Percentiles rank a stretch among this genome's conserved stretches.
Conservation (phyloP, 164 flowering plant genomes). For the Cinnamomum chago region DNA sequence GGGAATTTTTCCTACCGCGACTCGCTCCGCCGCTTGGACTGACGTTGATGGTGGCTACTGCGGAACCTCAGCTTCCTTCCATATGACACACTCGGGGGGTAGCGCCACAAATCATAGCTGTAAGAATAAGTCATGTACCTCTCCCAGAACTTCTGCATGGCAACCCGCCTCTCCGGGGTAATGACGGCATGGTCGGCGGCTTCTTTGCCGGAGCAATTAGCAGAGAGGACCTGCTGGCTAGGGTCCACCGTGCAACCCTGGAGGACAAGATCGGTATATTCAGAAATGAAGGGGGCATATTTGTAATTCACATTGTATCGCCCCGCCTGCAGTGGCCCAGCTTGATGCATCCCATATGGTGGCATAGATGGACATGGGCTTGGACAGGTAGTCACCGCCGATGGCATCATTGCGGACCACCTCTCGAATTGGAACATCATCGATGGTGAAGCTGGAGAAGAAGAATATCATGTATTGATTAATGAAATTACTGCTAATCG, state of each 20-base stretch:
- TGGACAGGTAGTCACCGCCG: constrained; percentile 82
- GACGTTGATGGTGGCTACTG: constrained; percentile 19
- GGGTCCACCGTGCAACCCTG: constrained; percentile 69
- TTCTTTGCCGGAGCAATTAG: constrained; percentile 20
- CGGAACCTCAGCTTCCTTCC: constrained; percentile 61
- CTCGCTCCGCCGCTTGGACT: constrained; percentile 21
- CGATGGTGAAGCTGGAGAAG: constrained; percentile 68
- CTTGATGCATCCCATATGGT: constrained; percentile 93
- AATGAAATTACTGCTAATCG: no score
- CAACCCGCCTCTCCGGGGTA: constrained; percentile 29
- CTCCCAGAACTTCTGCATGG: constrained; percentile 64
- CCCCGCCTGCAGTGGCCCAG: constrained; percentile 91
- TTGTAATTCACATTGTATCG: constrained; percentile 62
- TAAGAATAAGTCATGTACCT: constrained; percentile 78
- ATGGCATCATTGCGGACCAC: constrained; percentile 50
- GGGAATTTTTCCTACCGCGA: no score
- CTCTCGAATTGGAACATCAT: constrained; percentile 82
- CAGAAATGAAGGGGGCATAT: constrained; percentile 66
- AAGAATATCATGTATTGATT: background rate
- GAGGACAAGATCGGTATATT: constrained; percentile 53
- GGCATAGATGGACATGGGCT: constrained; percentile 86
- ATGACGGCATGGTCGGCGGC: constrained; percentile 34
- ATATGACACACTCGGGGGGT: constrained; percentile 77
- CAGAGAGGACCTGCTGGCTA: constrained; percentile 29
- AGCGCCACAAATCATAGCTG: constrained; percentile 69